Evolutionary conservation across 768 basidiomycete genomes (phyloP).

Genomic region (Auricularia cornea): DNA sequence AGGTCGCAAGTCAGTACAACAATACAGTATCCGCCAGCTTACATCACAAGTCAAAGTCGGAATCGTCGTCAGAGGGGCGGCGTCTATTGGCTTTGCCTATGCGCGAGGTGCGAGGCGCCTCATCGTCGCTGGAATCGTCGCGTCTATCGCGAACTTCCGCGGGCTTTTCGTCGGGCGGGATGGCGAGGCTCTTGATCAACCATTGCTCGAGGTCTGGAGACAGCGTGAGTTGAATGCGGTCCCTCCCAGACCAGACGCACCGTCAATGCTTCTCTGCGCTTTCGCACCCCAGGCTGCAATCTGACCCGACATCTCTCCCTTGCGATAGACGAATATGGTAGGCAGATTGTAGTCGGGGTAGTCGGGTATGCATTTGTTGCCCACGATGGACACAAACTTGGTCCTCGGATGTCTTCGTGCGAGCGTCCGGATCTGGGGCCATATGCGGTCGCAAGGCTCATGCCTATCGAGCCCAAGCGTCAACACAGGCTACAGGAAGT

Average conservation of each 20-base stretch:
- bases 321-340: slow-evolving; percentile 86
- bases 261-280: slow-evolving; percentile 65
- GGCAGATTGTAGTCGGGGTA: slow-evolving; percentile 86
- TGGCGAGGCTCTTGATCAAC: slow-evolving; percentile 53
- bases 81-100: slow-evolving; percentile 48
- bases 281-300: slow-evolving; percentile 80
- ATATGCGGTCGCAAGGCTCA: slow-evolving; percentile 70
- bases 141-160: slow-evolving; percentile 17
- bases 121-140: slow-evolving; percentile 35
- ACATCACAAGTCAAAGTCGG: slow-evolving; percentile 52
- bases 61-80: slow-evolving; percentile 49
- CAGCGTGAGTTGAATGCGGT: not conserved
- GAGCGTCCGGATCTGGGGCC: slow-evolving; percentile 57
- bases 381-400: slow-evolving; percentile 93
- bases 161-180: slow-evolving; percentile 49
- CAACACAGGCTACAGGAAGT: not conserved
- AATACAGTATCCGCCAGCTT: too few relatives aligned
- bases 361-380: slow-evolving; percentile 93
- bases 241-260: slow-evolving; percentile 37
- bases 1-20: too few relatives aligned
- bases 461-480: slow-evolving; percentile 32
- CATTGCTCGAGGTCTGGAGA: slow-evolving; percentile 60
- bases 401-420: slow-evolving; percentile 82
- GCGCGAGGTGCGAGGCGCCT: slow-evolving; percentile 40
- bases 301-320: slow-evolving; percentile 85